phyloP scores from a whole-genome alignment of 768 basidiomycete genomes.

The Tylopilus plumbeoviolaceoides region DNA sequence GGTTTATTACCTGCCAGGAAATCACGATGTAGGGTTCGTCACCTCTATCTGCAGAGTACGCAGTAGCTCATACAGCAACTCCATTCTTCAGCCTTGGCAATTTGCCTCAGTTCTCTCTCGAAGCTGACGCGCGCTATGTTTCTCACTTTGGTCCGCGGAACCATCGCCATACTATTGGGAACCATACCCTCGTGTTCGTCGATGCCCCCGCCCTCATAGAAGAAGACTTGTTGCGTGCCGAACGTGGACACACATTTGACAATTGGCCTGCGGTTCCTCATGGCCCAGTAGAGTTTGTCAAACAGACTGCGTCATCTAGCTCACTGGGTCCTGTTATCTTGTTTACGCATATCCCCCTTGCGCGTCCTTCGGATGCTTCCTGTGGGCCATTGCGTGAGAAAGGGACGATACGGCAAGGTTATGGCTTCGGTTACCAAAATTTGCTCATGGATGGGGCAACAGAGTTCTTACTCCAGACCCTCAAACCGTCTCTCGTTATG shows the following conservation, averaged over 20 bases:
- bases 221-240: slow-evolving; percentile 56
- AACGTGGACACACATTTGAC: slow-evolving; percentile 36
- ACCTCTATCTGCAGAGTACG: not conserved
- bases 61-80: slow-evolving; percentile 1
- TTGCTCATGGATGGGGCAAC: slow-evolving; percentile 66
- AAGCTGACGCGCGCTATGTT: slow-evolving; percentile 54
- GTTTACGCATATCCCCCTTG: slow-evolving; percentile 88
- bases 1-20: slow-evolving; percentile 78
- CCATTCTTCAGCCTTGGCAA: slow-evolving; percentile 26
- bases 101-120: slow-evolving; percentile 33
- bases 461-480: slow-evolving; percentile 56
- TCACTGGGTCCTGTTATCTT: slow-evolving; percentile 55
- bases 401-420: slow-evolving; percentile 67
- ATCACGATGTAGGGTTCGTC: slow-evolving; percentile 81
- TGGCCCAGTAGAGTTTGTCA: slow-evolving; percentile 55
- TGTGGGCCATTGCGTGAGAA: slow-evolving; percentile 81
- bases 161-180: slow-evolving; percentile 56
- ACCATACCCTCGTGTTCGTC: slow-evolving; percentile 68
- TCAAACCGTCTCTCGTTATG: slow-evolving; percentile 69
- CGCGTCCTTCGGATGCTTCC: slow-evolving; percentile 56
- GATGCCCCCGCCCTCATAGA: slow-evolving; percentile 74
- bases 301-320: slow-evolving; percentile 30
- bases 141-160: slow-evolving; percentile 76
- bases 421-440: slow-evolving; percentile 83
- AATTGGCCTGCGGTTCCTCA: slow-evolving; percentile 46